A percentile compares a stretch with the other conserved stretches of the same genome.
Conservation (phyloP, 306 rosid species). For the Cucumis sativus region DNA sequence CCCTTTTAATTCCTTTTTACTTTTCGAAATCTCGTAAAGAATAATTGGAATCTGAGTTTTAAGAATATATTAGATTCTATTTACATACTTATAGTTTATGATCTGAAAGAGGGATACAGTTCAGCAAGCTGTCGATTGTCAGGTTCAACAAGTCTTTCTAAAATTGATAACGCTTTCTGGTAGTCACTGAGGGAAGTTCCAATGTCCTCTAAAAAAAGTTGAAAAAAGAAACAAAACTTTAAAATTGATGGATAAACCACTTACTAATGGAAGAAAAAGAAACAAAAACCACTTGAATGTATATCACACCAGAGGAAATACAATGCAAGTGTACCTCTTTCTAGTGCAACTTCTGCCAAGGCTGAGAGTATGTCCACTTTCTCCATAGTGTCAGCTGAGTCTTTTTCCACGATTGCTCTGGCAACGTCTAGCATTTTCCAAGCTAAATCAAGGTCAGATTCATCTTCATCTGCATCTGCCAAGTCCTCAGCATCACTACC, state of each 20-base stretch:
- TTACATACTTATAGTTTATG: neutral
- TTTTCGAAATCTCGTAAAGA: neutral
- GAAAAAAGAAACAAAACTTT: neutral
- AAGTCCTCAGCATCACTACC: conserved; percentile 61
- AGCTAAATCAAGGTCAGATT: conserved; percentile 86
- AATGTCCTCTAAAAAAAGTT: conserved; percentile 67
- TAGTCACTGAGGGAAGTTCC: conserved; percentile 86
- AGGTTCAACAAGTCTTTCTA: conserved; percentile 75
- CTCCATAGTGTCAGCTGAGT: conserved; percentile 60
- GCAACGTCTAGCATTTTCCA: conserved; percentile 99
- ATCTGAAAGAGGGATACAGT: conserved; percentile 61
- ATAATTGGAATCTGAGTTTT: neutral
- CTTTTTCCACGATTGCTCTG: conserved; percentile 84
- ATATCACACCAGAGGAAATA: neutral
- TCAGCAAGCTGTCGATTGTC: conserved; percentile 77
- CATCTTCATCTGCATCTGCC: conserved; percentile 87
- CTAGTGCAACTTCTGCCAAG: conserved; percentile 85
- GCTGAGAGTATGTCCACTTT: conserved; percentile 85
- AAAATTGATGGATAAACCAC: neutral
- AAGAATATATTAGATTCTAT: neutral
- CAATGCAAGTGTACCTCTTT: conserved; percentile 48
- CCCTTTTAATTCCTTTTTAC: neutral
- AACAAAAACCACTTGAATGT: neutral
- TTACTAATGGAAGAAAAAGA: neutral
- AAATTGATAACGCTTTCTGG: conserved; percentile 62